Percentiles rank a stretch among this genome's conserved stretches.
phyloP scores from a whole-genome alignment of 1,284 basidiomycete species.

The Limonomyces culmigenus region DNA sequence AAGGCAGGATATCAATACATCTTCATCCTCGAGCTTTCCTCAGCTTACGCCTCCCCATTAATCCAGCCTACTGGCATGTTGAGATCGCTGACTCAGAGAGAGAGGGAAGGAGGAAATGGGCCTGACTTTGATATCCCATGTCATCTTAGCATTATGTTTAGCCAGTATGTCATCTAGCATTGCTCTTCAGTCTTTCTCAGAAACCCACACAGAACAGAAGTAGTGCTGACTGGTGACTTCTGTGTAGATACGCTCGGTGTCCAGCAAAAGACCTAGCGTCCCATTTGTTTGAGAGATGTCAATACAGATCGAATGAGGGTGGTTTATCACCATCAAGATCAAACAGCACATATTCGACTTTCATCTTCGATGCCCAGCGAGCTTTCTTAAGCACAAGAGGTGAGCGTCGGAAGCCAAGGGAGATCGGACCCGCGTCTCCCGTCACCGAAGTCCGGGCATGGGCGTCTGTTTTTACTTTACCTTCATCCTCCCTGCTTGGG shows the following conservation, averaged over 20 bases:
- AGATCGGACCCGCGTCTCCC: no score
- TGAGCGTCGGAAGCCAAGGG: no score
- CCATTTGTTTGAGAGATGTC: background rate
- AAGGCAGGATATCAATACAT: background rate
- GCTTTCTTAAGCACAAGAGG: no score
- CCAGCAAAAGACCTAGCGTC: slow-evolving; percentile 36
- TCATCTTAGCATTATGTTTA: slow-evolving; percentile 60
- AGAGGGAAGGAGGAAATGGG: slow-evolving; percentile 26
- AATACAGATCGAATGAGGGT: background rate
- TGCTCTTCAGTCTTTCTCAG: background rate
- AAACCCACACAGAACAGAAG: background rate
- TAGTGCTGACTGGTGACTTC: slow-evolving; percentile 45
- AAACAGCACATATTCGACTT: slow-evolving; percentile 59
- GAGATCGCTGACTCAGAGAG: background rate
- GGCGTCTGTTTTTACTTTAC: no score
- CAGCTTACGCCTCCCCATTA: no score
- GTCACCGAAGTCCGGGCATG: no score
- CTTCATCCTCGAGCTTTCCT: background rate
- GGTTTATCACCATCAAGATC: slow-evolving; percentile 56
- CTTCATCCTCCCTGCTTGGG: no score
- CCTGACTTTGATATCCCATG: slow-evolving; percentile 70
- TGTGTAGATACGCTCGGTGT: slow-evolving; percentile 60
- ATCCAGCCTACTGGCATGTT: background rate
- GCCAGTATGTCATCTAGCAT: slow-evolving; percentile 46
- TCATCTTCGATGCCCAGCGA: slow-evolving; percentile 15